Percentiles rank a stretch among this genome's conserved stretches.
Conservation (phyloP, 768 basidiomycete species). For the Exidia glandulosa region DNA sequence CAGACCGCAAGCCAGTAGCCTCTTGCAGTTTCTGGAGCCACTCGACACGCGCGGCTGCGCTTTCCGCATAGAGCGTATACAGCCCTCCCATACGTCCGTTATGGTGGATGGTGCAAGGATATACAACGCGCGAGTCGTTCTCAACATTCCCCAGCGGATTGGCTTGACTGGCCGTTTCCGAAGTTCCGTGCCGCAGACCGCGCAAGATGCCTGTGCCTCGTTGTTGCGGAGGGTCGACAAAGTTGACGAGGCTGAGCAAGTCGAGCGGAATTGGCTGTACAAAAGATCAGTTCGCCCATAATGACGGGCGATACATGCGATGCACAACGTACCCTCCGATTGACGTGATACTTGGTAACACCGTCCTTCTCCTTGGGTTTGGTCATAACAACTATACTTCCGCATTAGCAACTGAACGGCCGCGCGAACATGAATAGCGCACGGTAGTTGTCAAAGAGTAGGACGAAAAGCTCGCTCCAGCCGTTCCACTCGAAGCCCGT, state of each 20-base stretch:
- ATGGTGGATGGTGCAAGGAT: conserved; percentile 82
- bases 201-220: conserved; percentile 64
- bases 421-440: conserved; percentile 21
- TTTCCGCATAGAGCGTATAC: conserved; percentile 82
- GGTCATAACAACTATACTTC: conserved; percentile 67
- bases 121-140: conserved; percentile 65
- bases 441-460: conserved; percentile 95
- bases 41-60: conserved; percentile 57
- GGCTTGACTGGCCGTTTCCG: conserved; percentile 13
- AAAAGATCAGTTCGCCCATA: background rate
- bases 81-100: conserved; percentile 80
- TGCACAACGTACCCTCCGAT: conserved; percentile 51
- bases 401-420: background rate
- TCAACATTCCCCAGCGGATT: conserved; percentile 23
- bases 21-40: conserved; percentile 89
- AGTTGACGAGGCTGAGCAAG: conserved; percentile 73
- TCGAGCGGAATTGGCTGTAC: conserved; percentile 85
- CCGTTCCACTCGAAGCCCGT: conserved; percentile 80
- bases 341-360: conserved; percentile 64
- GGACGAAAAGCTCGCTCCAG: conserved; percentile 82
- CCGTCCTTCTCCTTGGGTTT: conserved; percentile 75
- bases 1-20: conserved; percentile 71
- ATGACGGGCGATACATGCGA: background rate
- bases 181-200: conserved; percentile 33
- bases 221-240: conserved; percentile 69